Evolutionary conservation across 2,329 filamentous ascomycete species (phyloP), one percentile per base, ranked within the genome.

Genomic region (Diaporthe sp.): DNA sequence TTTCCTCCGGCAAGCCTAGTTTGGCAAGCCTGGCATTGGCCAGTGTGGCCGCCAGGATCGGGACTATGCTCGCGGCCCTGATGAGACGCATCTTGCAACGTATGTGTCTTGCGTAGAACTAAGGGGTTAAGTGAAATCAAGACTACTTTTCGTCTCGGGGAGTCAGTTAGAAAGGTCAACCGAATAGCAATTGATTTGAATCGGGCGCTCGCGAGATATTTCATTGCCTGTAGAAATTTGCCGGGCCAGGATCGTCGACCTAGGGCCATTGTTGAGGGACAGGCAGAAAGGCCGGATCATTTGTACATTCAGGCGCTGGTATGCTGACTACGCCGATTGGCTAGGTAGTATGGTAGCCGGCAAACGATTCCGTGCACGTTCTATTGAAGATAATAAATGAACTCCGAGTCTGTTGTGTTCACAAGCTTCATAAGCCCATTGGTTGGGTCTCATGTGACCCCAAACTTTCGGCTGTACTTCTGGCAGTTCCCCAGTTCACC

Each of bases 281-380:
- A 65, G 61, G 61, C 61, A 65, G 61, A 65, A 65, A 31, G 7
- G 17, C 61, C 61, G 61, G 61, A 5, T 65, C 42, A 34, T 34
- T 22, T 49, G n/a, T 31, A 34, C 42, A 65, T 65, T 65, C 19
- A 65, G 61, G 61, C 61, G 10, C 61, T 49, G 61, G 2, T 8
- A n/a, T 31, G 9, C 25, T 19, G 61, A 34, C 4, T 25, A 49
- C 10, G 4, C 42, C 25, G 12, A 65, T 65, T 65, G 19, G 61
- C 12, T 10, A 46, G 17, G 25, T 65, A 12, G 28, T 65, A 34
- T 65, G 25, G 61, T n/a, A 65, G 2, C n/a, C 61, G 61, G 61
- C 9, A 49, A n/a, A 15, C 1, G 17, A 34, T 46, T 34, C 61
- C 61, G 61, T 22, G 28, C 0, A 19, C 19, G 10, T 34, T n/a